Conservation (phyloP, 768 basidiomycete genomes). For the Botryobasidium botryosum region DNA sequence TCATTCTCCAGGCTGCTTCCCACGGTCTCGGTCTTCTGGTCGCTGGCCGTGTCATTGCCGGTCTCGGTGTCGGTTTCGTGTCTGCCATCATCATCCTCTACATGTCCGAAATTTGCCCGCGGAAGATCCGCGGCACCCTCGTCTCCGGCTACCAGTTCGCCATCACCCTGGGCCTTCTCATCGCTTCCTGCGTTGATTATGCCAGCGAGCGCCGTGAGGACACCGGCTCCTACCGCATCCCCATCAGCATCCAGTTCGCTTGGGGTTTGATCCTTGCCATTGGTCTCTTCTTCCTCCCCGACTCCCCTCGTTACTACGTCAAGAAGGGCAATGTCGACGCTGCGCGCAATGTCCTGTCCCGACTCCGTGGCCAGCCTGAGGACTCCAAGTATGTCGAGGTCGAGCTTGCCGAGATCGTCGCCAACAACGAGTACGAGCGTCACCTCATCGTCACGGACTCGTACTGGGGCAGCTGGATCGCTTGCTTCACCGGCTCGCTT, state of each 20-base stretch:
- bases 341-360: constrained; percentile 16
- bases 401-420: constrained; percentile 22
- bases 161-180: constrained; percentile 23
- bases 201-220: constrained; percentile 19
- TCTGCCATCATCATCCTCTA: constrained; percentile 17
- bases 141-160: constrained; percentile 23
- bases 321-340: constrained; percentile 19
- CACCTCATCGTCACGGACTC: neutral
- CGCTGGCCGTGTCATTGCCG: constrained; percentile 17
- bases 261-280: constrained; percentile 17
- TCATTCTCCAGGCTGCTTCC: constrained; percentile 13
- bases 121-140: constrained; percentile 22
- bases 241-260: constrained; percentile 20
- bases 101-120: constrained; percentile 19
- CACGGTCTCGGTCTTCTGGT: constrained; percentile 10
- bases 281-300: constrained; percentile 22
- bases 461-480: neutral
- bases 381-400: constrained; percentile 20
- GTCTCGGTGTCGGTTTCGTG: constrained; percentile 17
- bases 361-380: constrained; percentile 19
- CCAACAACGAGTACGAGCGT: constrained; percentile 13
- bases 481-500: neutral
- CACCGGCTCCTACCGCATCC: constrained; percentile 21
- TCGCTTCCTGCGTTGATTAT: constrained; percentile 22
- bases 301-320: constrained; percentile 24